phyloP scores from a whole-genome alignment of 2,329 filamentous ascomycete genomes.

The Claviceps maximensis region DNA sequence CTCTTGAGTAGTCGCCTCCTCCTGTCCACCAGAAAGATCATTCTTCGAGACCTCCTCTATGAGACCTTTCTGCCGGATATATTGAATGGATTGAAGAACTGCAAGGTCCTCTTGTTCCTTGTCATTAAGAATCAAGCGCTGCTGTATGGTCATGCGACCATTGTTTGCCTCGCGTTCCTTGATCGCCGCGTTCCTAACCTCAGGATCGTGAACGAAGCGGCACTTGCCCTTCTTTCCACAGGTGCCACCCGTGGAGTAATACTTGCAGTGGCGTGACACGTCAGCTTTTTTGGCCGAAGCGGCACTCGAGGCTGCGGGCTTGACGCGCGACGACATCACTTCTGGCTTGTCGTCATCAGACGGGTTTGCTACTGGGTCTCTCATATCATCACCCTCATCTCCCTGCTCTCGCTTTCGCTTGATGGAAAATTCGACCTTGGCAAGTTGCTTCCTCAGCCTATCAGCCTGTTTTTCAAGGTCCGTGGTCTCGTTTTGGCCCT shows the following conservation, averaged over 20 bases:
- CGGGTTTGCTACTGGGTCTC: conserved; percentile 36
- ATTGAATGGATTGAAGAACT: conserved; percentile 52
- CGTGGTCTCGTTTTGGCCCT: conserved; percentile 48
- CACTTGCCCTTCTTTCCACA: conserved; percentile 66
- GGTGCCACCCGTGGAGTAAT: conserved; percentile 54
- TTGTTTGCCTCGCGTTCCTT: conserved; percentile 52
- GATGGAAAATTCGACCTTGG: conserved; percentile 57
- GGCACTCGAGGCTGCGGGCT: conserved; percentile 20
- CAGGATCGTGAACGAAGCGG: conserved; percentile 55
- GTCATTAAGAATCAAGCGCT: conserved; percentile 52
- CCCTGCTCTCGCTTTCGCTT: conserved; percentile 57
- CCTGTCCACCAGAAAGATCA: conserved; percentile 1
- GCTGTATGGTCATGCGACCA: conserved; percentile 51
- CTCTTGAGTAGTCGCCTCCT: conserved; percentile 9
- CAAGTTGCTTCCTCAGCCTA: conserved; percentile 49
- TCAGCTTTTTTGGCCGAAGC: conserved; percentile 44
- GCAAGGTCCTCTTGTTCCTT: conserved; percentile 55
- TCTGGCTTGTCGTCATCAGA: conserved; percentile 49
- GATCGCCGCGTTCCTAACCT: conserved; percentile 48
- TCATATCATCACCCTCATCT: conserved; percentile 54
- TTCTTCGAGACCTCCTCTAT: conserved; percentile 22
- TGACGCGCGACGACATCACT: conserved; percentile 35
- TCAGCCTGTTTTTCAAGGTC: conserved; percentile 46
- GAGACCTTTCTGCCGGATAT: conserved; percentile 47
- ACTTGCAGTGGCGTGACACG: conserved; percentile 55